phyloP scores from a whole-genome alignment of 164 flowering plant genomes.

The Liquidambar formosana region DNA sequence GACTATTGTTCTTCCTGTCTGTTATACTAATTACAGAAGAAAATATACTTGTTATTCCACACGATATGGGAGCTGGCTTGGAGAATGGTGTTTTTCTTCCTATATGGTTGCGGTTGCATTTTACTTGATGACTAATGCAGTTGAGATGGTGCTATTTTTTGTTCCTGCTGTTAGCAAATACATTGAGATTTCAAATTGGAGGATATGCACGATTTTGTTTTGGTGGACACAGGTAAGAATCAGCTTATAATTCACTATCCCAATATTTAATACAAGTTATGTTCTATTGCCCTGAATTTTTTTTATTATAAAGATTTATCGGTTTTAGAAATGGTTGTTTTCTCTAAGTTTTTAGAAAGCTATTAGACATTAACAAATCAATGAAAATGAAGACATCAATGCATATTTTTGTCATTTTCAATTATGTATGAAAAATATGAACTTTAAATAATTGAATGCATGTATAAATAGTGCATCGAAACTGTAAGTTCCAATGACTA shows the following conservation, averaged over 20 bases:
- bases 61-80: conserved; percentile 50
- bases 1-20: conserved; percentile 81
- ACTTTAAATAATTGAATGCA: too few relatives aligned
- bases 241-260: neutral
- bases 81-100: conserved; percentile 77
- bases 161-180: conserved; percentile 79
- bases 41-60: conserved; percentile 64
- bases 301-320: too few relatives aligned
- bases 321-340: neutral
- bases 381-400: neutral
- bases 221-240: conserved; percentile 88
- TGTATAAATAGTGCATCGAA: too few relatives aligned
- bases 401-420: neutral
- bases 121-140: conserved; percentile 70
- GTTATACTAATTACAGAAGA: conserved; percentile 57
- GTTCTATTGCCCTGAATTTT: neutral
- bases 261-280: too few relatives aligned
- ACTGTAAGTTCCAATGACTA: too few relatives aligned
- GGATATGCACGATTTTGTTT: conserved; percentile 49
- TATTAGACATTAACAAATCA: neutral
- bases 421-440: neutral
- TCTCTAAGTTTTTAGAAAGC: neutral
- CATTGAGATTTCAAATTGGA: conserved; percentile 75
- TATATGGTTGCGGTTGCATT: conserved; percentile 77
- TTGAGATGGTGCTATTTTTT: conserved; percentile 77